phyloP scores from a whole-genome alignment of 2,329 filamentous ascomycete genomes.

The Cercospora sp. region DNA sequence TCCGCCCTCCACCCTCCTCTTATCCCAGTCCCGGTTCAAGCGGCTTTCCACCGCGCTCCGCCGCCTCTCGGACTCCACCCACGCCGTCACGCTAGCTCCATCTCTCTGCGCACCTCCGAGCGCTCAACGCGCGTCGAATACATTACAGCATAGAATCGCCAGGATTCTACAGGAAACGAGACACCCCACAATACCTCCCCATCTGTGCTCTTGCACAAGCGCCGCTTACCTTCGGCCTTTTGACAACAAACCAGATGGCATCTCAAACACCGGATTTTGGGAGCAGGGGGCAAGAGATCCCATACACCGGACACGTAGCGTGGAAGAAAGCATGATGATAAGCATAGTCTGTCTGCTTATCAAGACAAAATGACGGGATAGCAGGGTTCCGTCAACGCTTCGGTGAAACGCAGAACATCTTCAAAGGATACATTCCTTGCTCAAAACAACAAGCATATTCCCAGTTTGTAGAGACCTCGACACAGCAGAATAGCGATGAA shows the following conservation, averaged over 20 bases:
- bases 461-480: not conserved
- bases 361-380: not conserved
- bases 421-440: not conserved
- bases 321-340: not conserved
- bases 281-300: not conserved
- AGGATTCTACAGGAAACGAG: not conserved
- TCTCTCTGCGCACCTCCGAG: not conserved
- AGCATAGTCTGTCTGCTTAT: not conserved
- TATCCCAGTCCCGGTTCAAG: not conserved
- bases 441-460: not conserved
- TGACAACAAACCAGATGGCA: not conserved
- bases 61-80: not conserved
- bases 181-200: not conserved
- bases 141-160: not conserved
- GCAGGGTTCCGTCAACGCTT: not conserved
- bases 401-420: not conserved
- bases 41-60: not conserved
- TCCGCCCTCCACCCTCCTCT: not conserved
- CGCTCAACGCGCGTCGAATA: not conserved
- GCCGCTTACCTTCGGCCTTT: constrained; percentile 9
- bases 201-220: constrained; percentile 6
- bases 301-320: not conserved
- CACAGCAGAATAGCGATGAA: not conserved
- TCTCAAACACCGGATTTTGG: not conserved
- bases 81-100: not conserved